Evolutionary conservation across 1,284 basidiomycete genomes (phyloP).

Genomic region (Austroboletus niveus): DNA sequence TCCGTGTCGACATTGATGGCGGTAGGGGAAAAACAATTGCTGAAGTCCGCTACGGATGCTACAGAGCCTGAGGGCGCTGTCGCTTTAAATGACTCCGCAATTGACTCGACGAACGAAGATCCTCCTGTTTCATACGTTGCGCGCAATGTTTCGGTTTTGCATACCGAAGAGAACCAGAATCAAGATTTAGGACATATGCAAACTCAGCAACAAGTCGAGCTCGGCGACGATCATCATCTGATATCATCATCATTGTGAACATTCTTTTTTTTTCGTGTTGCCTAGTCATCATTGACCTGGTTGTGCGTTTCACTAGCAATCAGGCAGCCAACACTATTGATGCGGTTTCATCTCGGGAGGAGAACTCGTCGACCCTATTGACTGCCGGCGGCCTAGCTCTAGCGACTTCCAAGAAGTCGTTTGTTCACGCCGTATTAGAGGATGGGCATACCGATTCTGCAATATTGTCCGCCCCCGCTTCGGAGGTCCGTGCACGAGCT

Average conservation of each 20-base stretch:
- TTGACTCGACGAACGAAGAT: neutral
- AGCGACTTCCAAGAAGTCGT: neutral
- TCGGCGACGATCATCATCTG: neutral
- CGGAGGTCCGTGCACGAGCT: neutral
- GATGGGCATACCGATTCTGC: neutral
- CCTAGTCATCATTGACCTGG: neutral
- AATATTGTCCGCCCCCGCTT: neutral
- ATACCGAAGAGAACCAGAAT: neutral
- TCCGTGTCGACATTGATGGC: neutral
- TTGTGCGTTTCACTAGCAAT: neutral
- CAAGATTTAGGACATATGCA: neutral
- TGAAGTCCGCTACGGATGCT: neutral
- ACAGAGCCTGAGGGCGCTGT: neutral
- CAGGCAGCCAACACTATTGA: neutral
- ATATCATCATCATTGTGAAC: constrained; percentile 4
- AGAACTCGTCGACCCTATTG: neutral
- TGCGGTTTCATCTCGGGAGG: neutral
- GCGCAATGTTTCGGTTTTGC: neutral
- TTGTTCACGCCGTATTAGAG: neutral
- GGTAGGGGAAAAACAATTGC: neutral
- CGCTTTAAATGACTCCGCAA: neutral
- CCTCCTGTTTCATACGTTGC: neutral
- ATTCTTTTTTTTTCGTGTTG: neutral
- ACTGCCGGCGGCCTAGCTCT: neutral
- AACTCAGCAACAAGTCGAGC: neutral